A percentile compares a stretch with the other conserved stretches of the same genome.
phyloP scores from a whole-genome alignment of 805 yeast species.

The Candida stauntonica region DNA sequence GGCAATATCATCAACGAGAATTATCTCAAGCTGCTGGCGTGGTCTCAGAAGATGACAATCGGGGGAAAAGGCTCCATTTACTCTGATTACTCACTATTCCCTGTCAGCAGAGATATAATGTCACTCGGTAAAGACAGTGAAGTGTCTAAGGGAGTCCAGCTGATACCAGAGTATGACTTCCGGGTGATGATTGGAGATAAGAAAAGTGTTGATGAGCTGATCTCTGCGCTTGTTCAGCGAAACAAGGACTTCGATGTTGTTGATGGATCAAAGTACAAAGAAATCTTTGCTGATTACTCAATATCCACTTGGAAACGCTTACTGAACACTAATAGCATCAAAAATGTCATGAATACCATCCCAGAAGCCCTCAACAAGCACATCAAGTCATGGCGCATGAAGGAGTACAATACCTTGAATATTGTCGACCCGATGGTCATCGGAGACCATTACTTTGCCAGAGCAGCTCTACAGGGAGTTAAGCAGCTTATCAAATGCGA shows the following conservation, averaged over 20 bases:
- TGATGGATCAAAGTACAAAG: constrained; percentile 7
- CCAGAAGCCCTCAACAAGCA: constrained; percentile 17
- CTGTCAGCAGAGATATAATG: constrained; percentile 1
- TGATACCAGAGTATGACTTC: constrained; percentile 13
- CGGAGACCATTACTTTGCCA: constrained; percentile 17
- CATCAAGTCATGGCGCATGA: constrained; percentile 7
- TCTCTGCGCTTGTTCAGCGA: constrained; percentile 9
- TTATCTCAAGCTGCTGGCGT: constrained; percentile 20
- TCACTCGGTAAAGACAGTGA: neutral
- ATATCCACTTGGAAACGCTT: constrained; percentile 11
- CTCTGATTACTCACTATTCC: constrained; percentile 17
- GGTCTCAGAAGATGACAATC: constrained; percentile 9
- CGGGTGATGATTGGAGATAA: constrained; percentile 13
- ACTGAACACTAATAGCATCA: constrained; percentile 16
- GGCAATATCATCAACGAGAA: constrained; percentile 17
- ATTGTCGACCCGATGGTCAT: constrained; percentile 18
- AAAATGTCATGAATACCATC: constrained; percentile 8
- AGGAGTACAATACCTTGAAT: constrained; percentile 9
- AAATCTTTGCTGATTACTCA: constrained; percentile 19
- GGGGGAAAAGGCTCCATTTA: constrained; percentile 9
- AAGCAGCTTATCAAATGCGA: constrained; percentile 13
- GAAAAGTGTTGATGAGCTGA: constrained; percentile 5
- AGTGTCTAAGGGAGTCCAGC: constrained; percentile 3
- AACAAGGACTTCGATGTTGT: constrained; percentile 13
- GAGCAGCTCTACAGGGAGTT: constrained; percentile 8